phyloP scores from a whole-genome alignment of 768 basidiomycete genomes.

The Paxillus involutus region DNA sequence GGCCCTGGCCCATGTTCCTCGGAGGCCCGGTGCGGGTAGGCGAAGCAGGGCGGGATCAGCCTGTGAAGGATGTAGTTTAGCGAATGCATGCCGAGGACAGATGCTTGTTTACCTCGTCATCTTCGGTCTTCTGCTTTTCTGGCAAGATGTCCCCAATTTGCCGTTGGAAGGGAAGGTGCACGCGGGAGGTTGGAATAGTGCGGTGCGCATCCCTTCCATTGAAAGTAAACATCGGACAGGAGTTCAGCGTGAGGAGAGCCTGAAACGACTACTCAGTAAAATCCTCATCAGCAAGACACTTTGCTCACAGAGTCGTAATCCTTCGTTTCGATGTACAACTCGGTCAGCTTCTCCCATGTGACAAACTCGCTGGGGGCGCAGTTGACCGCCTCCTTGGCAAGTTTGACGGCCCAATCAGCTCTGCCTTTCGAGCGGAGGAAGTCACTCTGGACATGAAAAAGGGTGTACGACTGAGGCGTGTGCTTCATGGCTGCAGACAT shows the following conservation, averaged over 20 bases:
- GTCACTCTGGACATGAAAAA: constrained; percentile 93
- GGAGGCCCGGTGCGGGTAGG: constrained; percentile 90
- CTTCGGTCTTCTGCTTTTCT: constrained; percentile 75
- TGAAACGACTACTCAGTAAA: constrained; percentile 10
- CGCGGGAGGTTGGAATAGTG: constrained; percentile 71
- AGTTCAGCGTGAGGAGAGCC: constrained; percentile 91
- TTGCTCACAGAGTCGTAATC: constrained; percentile 69
- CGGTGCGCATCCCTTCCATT: constrained; percentile 95
- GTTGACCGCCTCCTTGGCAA: constrained; percentile 94
- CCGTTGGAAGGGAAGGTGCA: constrained; percentile 84
- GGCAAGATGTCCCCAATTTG: constrained; percentile 90
- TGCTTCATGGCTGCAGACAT: constrained; percentile 81
- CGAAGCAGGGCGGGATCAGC: constrained; percentile 93
- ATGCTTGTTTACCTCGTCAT: constrained; percentile 64
- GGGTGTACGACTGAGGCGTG: constrained; percentile 90
- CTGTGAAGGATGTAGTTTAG: constrained; percentile 33
- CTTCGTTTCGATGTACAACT: constrained; percentile 88
- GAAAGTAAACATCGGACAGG: constrained; percentile 99
- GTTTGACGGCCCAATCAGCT: constrained; percentile 83
- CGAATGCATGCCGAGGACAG: not conserved
- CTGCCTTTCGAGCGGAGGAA: constrained; percentile 87
- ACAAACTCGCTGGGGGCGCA: constrained; percentile 98
- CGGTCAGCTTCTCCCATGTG: constrained; percentile 97
- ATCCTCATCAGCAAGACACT: not conserved
- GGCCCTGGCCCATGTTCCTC: constrained; percentile 95